Percentiles rank a stretch among this genome's conserved stretches.
Evolutionary conservation across 106 monocot genomes (phyloP).

Genomic region (Vanilla planifolia): DNA sequence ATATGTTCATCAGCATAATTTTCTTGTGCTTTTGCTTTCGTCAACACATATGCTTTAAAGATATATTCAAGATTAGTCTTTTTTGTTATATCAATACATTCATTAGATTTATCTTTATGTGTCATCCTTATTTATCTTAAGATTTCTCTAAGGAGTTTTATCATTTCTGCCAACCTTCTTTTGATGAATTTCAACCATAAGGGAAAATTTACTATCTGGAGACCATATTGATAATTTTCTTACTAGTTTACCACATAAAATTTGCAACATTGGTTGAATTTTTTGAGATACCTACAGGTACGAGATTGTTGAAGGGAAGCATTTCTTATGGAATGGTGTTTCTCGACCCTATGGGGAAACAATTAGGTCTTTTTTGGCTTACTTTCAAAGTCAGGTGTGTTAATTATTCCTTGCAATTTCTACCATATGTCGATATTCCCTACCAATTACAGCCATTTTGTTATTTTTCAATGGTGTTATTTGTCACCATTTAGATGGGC

Average conservation of each 20-base stretch:
- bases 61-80: neutral
- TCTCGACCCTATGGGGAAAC: slow-evolving; percentile 90
- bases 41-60: no score
- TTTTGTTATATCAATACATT: neutral
- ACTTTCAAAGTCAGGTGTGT: slow-evolving; percentile 93
- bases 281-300: slow-evolving; percentile 66
- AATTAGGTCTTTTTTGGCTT: slow-evolving; percentile 82
- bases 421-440: neutral
- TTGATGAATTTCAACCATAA: slow-evolving; percentile 1
- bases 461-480: neutral
- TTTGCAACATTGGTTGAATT: slow-evolving; percentile 23
- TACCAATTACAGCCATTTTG: neutral
- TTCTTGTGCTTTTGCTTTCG: neutral
- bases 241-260: slow-evolving; percentile 21
- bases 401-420: neutral
- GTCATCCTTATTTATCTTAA: neutral
- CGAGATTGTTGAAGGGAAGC: slow-evolving; percentile 84
- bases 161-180: neutral
- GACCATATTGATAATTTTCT: slow-evolving; percentile 7
- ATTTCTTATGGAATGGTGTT: slow-evolving; percentile 80
- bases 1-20: neutral
- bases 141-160: neutral
- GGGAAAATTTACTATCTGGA: neutral
- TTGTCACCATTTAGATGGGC: neutral
- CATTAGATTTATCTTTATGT: neutral